Evolutionary conservation across 805 yeast genomes (phyloP), one percentile per base, ranked within the genome.

Genomic region (Wickerhamiella sergipiensis): DNA sequence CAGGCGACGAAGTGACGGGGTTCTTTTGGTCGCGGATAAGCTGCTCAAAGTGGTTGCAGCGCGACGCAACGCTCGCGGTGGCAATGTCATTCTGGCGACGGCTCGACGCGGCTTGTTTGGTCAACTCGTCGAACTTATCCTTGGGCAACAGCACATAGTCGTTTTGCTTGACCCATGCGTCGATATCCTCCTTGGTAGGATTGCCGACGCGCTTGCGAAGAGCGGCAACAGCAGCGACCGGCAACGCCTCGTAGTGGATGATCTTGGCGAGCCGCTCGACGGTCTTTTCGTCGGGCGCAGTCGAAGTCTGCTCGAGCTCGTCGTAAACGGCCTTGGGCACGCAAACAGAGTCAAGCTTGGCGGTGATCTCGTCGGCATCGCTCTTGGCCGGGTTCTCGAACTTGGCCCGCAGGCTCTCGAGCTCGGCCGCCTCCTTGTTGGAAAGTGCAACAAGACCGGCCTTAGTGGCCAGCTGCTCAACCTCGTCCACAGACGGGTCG

Each of bases 1-100:
- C 43, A 12, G 53, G 52, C 12, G 58, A 49, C 48, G n/a, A 49
- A 52, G 12, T 45, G 40, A 10, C 53, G 31, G 24, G 48, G 13
- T 17, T 36, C 39, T 18, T n/a, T 15, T n/a, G 23, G 8, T 57
- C 54, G 47, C 58, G 56, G 48, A 62, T 59, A 12, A 59, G 52
- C 33, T 57, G 58, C 51, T 63, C 67, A 42, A 63, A 62, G 45
- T 60, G 65, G 29, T 61, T 59, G 17, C 65, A 53, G 50, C 62
- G 62, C 8, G 59, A 65, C 0, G 63, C 57, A 3, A 64, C 65
- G 2, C 54, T 51, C 3, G 52, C 29, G 2, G 42, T 50, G 1
- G 56, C 53, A 12, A 52, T 26, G 19, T 53, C 54, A 33, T 46
- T 29, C 13, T 50, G 55, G 6, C 38, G 15, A 10, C 39, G 26